Conservation (phyloP, 257 asterid genomes). For the Fraxinus cuspidata region DNA sequence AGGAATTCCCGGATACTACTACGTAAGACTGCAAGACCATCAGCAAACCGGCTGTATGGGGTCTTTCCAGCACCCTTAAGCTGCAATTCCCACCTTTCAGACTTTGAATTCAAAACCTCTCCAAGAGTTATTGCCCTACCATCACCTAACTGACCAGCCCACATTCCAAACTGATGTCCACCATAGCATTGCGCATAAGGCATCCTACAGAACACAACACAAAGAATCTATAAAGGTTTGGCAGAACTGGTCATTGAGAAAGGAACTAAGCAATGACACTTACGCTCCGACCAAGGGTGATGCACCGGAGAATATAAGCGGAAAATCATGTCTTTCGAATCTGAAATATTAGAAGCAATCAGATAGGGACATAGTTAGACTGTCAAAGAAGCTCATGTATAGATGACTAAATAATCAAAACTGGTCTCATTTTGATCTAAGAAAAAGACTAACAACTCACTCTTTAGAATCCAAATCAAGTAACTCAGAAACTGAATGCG, state of each 20-base stretch:
- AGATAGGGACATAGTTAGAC: conserved; percentile 17
- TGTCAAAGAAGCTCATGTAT: conserved; percentile 15
- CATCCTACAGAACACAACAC: conserved; percentile 39
- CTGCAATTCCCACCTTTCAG: conserved; percentile 93
- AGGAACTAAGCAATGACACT: conserved; percentile 34
- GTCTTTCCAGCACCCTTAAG: conserved; percentile 98
- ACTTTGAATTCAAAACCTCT: conserved; percentile 74
- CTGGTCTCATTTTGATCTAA: background rate
- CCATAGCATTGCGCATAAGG: conserved; percentile 97
- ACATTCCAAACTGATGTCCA: conserved; percentile 98
- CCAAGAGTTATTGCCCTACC: conserved; percentile 96
- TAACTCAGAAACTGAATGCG: conserved; percentile 77
- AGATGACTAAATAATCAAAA: background rate
- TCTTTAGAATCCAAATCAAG: conserved; percentile 84
- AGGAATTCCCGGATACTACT: conserved; percentile 97
- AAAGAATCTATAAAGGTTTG: conserved; percentile 11
- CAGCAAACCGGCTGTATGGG: conserved; percentile 99
- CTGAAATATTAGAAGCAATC: conserved; percentile 50
- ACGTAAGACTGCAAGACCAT: conserved; percentile 96
- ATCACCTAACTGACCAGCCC: conserved; percentile 99
- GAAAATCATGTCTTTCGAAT: conserved; percentile 84
- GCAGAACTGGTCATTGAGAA: background rate
- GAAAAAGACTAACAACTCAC: conserved; percentile 44
- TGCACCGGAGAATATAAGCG: conserved; percentile 73
- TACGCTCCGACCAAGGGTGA: conserved; percentile 69